Base-by-base conservation (phyloP, 371 early-diverging fungal genomes). In the Aphelidium insulamus region DNA sequence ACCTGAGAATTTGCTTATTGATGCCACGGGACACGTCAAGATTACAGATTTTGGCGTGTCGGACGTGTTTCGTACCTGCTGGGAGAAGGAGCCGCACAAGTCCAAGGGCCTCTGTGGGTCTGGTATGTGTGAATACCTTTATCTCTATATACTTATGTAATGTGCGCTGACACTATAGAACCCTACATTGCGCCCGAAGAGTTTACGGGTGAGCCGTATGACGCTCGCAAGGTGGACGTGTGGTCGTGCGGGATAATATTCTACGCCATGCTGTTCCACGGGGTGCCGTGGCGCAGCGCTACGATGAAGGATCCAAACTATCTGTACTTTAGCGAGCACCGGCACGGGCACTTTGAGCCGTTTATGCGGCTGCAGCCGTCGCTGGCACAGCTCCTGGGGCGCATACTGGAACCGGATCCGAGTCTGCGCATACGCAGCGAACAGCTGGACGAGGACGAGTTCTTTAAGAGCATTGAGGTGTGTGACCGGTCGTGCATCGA, bases 1-100 rank as follows among this genome's bases (percentile, higher is more conserved):
- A 44, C 76, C 80, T 8, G 82, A 97, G 54, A 97, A 98, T 53
- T 55, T 97, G 21, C 55, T 97, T 1, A 45, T 97, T 34, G 82
- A 86, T 31, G 52, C 50, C 2, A 55, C 57, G n/a, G 70, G 77
- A 32, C 71, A 69, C 3, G 45, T 97, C 30, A 98, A 98, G 57
- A 90, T 95, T 46, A 81, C 90, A 16, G 95, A 98, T 55, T 98
- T 92, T 69, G 91, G 95, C 26, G 84, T 87, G 4, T 77, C 91
- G 1, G 79, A 81, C 36, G 86, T 92, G 1, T 87, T 87, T 58
- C 57, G 77, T 29, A 69, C 68, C 12, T 60, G 66, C 20, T 80
- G 77, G 66, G 77, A 80, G 45, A 56, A 52, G 26, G 43, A 44
- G n/a, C 36, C 65, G 19, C 74, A 69, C 44, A 43, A 55, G 30